A percentile compares a stretch with the other conserved stretches of the same genome.
phyloP scores from a whole-genome alignment of 768 basidiomycete genomes.

The Russula compacta region DNA sequence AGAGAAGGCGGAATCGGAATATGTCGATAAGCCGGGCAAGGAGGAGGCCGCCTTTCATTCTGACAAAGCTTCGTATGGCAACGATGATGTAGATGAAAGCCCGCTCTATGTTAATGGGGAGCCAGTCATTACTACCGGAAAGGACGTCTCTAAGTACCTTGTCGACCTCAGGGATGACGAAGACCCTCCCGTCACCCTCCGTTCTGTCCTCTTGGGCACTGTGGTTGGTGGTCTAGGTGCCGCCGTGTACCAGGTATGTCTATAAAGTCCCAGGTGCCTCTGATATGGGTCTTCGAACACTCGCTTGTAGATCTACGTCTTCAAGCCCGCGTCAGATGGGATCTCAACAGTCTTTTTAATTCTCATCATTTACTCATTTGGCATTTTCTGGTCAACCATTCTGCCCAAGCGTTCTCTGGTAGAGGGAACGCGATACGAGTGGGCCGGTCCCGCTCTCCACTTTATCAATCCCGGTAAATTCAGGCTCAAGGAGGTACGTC shows the following conservation, averaged over 20 bases:
- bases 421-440: conserved; percentile 35
- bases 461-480: conserved; percentile 54
- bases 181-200: conserved; percentile 43
- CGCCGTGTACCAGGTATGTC: conserved; percentile 43
- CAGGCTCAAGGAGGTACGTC: conserved; percentile 45
- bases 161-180: conserved; percentile 29
- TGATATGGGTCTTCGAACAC: neutral
- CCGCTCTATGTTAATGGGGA: conserved; percentile 11
- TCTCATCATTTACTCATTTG: conserved; percentile 44
- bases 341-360: conserved; percentile 52
- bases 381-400: conserved; percentile 41
- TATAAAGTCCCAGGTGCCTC: neutral
- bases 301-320: conserved; percentile 41
- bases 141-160: conserved; percentile 45
- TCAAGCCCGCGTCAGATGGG: conserved; percentile 45
- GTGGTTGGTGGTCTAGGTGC: conserved; percentile 49
- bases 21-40: neutral
- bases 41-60: neutral
- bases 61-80: neutral
- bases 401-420: conserved; percentile 36
- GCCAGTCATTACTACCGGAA: conserved; percentile 30
- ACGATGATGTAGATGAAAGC: neutral
- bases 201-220: conserved; percentile 48
- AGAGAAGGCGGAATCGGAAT: neutral
- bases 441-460: conserved; percentile 33